Percentiles rank a stretch among this genome's conserved stretches.
Evolutionary conservation across 2,329 filamentous ascomycete species (phyloP).

Genomic region (Curvularia sp.): DNA sequence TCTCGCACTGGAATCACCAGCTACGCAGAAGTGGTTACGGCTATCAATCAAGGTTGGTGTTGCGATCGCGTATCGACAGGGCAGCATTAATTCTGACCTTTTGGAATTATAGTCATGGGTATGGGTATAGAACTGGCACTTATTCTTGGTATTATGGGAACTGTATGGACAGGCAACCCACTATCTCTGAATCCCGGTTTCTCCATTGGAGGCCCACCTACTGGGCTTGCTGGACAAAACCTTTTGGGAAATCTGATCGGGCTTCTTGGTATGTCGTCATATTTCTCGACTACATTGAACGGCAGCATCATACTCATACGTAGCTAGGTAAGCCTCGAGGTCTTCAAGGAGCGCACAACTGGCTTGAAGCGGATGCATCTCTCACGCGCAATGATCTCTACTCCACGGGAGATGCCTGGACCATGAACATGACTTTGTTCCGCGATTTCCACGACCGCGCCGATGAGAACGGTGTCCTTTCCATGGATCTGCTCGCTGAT

Average conservation of each 20-base stretch:
- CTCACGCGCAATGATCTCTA: constrained; percentile 55
- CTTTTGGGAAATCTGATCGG: constrained; percentile 55
- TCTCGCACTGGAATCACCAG: constrained; percentile 49
- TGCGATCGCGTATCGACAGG: neutral
- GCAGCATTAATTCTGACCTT: neutral
- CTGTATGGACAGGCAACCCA: constrained; percentile 60
- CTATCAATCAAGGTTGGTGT: constrained; percentile 49
- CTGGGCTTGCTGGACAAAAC: constrained; percentile 45
- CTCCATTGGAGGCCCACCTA: constrained; percentile 56
- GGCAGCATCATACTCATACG: constrained; percentile 26
- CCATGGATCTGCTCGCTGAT: constrained; percentile 33
- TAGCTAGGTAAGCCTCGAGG: constrained; percentile 51
- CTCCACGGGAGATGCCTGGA: constrained; percentile 49
- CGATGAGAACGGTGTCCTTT: constrained; percentile 24
- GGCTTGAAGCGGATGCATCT: constrained; percentile 53
- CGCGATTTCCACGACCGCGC: constrained; percentile 53
- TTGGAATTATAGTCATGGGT: constrained; percentile 45
- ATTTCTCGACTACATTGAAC: constrained; percentile 16
- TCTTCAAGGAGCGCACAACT: constrained; percentile 56
- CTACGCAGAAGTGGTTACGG: constrained; percentile 53
- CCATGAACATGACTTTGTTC: constrained; percentile 55
- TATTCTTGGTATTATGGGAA: constrained; percentile 54
- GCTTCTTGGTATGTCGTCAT: constrained; percentile 51
- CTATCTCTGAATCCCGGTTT: constrained; percentile 59
- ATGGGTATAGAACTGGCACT: constrained; percentile 57